Evolutionary conservation across 805 yeast genomes (phyloP), one percentile per base, ranked within the genome.

Genomic region (Candida arabinofermentans): DNA sequence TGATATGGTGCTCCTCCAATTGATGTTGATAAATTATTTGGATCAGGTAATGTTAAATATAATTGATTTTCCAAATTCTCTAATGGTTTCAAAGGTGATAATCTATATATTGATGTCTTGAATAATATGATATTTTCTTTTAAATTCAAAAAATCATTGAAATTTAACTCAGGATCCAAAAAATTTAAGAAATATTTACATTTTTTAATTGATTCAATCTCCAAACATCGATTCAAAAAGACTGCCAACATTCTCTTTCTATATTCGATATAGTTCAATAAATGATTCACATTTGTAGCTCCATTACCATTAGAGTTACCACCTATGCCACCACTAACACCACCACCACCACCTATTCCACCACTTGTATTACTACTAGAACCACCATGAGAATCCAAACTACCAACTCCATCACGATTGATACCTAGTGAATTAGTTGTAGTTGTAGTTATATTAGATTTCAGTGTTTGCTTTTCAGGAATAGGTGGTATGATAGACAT

Each of bases 401-500:
- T 23, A 8, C 34, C 26, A 16, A 19, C 29, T 5, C n/a, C 13
- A 16, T 41, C 50, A 3, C 46, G 43, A 19, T 40, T 41, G 8
- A 51, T 44, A 2, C 60, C 58, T 2, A 60, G 38, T 4, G 62
- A 58, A 26, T 50, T 54, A 12, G 60, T 48, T 7, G 65, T 61
- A 2, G 63, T 59, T 13, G 59, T 48, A 10, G 59, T 52, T 21
- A 63, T 47, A 41, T 58, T 64, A 4, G 69, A 62, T 10, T 55
- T 57, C 49, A 85, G 59, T 13, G 86, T 72, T 59, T 85, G 91
- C 59, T 86, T 86, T 61, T 82, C 85, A 0, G 99, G 99, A 8
- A 93, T 91, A 1, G 98, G 97, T 6, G 99, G 99, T 5, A 93
- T 78, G 3, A 93, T 75, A 4, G 81, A 59, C 3, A 93, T 79